These are phyloP conservation scores for Axilococcus clingmanii DNA, from an alignment of 139 green algal genomes.

Conservation along the genomic window DNA sequence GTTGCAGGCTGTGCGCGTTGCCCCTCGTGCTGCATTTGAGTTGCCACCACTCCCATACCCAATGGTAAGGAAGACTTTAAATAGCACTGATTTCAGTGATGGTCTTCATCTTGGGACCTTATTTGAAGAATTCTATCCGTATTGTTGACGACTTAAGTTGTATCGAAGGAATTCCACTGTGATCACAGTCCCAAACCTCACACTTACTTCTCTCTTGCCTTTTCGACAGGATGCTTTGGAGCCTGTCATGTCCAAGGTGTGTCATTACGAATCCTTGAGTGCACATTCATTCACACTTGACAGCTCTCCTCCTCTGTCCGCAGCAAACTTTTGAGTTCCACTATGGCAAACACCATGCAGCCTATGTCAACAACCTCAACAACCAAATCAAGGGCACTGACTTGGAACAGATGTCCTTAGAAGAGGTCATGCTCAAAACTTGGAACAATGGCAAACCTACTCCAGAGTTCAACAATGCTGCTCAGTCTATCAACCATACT, in stretches of 20 bases:
- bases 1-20: not conserved
- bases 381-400: slow-evolving; percentile 84
- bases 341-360: slow-evolving; percentile 87
- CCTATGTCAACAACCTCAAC: slow-evolving; percentile 90
- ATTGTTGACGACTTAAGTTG: too few relatives aligned
- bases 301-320: not conserved
- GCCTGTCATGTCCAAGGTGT: slow-evolving; percentile 32
- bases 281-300: not conserved
- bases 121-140: not conserved
- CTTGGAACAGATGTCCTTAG: slow-evolving; percentile 68
- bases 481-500: slow-evolving; percentile 86
- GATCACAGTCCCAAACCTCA: not conserved
- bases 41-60: slow-evolving; percentile 31
- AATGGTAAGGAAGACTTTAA: slow-evolving; percentile 9
- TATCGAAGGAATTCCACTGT: not conserved
- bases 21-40: slow-evolving; percentile 18
- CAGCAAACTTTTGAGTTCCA: slow-evolving; percentile 73
- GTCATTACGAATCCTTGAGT: not conserved
- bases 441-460: slow-evolving; percentile 84
- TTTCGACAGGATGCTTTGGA: slow-evolving; percentile 30
- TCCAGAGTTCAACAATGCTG: slow-evolving; percentile 90
- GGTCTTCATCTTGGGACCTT: not conserved
- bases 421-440: slow-evolving; percentile 70
- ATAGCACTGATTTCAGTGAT: not conserved
- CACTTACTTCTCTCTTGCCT: not conserved